A percentile compares a stretch with the other conserved stretches of the same genome.
Conservation (phyloP, 1,284 basidiomycete genomes). For the Cystobasidium slooffiae region DNA sequence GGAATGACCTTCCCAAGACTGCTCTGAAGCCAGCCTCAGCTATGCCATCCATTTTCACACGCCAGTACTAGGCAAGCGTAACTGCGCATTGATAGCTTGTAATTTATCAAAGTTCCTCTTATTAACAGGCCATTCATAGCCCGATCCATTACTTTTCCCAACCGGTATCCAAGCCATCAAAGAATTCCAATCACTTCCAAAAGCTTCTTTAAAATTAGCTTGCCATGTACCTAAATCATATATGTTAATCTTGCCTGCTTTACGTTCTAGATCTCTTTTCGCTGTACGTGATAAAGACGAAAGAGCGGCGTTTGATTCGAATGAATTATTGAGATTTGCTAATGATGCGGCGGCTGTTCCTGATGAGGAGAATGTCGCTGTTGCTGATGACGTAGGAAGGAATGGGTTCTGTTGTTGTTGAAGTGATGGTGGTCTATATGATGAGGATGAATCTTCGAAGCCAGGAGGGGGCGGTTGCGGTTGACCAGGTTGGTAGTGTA, state of each 20-base stretch:
- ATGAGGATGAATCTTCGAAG: conserved; percentile 17
- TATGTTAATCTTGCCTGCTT: conserved; percentile 39
- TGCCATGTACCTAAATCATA: conserved; percentile 38
- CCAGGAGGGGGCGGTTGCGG: conserved; percentile 19
- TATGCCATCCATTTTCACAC: neutral
- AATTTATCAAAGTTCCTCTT: conserved; percentile 29
- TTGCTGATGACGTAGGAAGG: neutral
- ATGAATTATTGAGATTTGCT: neutral
- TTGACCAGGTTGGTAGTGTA: neutral
- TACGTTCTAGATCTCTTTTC: conserved; percentile 25
- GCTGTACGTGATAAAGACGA: conserved; percentile 27
- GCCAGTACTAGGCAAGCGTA: conserved; percentile 5
- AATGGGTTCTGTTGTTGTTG: conserved; percentile 16
- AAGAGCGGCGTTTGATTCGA: conserved; percentile 3
- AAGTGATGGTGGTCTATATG: conserved; percentile 2
- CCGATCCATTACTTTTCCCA: conserved; percentile 28
- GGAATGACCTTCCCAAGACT: neutral
- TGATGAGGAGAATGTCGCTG: neutral
- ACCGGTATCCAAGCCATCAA: conserved; percentile 34
- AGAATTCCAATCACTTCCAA: conserved; percentile 35
- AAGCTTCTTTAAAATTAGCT: conserved; percentile 38
- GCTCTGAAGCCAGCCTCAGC: neutral
- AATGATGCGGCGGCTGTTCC: neutral
- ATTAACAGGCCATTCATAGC: conserved; percentile 41
- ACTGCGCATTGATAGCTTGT: conserved; percentile 21